Evolutionary conservation across 2,329 filamentous ascomycete species (phyloP).

Genomic region (Emericellopsis atlantica): DNA sequence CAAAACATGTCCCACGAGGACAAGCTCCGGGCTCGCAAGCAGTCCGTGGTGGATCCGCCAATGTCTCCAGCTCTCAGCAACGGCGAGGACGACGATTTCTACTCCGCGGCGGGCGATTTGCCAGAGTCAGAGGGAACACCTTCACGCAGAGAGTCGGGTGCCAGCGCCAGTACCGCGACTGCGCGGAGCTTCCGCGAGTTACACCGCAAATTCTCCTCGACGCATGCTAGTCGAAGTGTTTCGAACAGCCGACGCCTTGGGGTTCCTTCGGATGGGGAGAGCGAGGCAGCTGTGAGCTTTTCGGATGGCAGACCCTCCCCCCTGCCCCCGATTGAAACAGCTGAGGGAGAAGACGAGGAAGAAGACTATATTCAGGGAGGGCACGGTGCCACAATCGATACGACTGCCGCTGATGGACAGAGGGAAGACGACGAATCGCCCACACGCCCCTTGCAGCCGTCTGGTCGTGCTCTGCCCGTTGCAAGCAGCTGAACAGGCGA

Average conservation of each 20-base stretch:
- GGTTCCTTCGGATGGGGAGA: slow-evolving; percentile 44
- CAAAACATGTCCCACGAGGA: slow-evolving; percentile 66
- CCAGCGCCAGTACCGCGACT: slow-evolving; percentile 55
- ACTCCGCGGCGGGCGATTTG: slow-evolving; percentile 33
- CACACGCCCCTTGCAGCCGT: no score
- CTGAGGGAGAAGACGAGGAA: slow-evolving; percentile 7
- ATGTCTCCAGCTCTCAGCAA: slow-evolving; percentile 20
- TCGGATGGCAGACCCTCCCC: slow-evolving; percentile 46
- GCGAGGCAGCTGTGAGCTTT: slow-evolving; percentile 45
- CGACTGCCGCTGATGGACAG: neutral
- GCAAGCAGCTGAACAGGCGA: no score
- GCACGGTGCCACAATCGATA: neutral
- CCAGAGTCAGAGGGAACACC: slow-evolving; percentile 26
- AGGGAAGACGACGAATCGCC: no score
- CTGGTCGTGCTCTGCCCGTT: no score
- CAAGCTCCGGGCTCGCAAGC: slow-evolving; percentile 51
- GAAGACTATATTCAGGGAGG: neutral
- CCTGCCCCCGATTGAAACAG: slow-evolving; percentile 34
- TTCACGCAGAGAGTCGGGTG: slow-evolving; percentile 45
- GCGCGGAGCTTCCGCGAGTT: slow-evolving; percentile 52
- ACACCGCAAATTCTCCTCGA: slow-evolving; percentile 45
- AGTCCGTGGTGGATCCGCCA: slow-evolving; percentile 20
- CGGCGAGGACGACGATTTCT: slow-evolving; percentile 35
- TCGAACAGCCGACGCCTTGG: slow-evolving; percentile 27
- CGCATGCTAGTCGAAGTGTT: slow-evolving; percentile 30